A percentile compares a stretch with the other conserved stretches of the same genome.
These are phyloP conservation scores for Fusarium chlamydosporum DNA, from an alignment of 2,329 filamentous ascomycete species.

Conservation along the genomic window DNA sequence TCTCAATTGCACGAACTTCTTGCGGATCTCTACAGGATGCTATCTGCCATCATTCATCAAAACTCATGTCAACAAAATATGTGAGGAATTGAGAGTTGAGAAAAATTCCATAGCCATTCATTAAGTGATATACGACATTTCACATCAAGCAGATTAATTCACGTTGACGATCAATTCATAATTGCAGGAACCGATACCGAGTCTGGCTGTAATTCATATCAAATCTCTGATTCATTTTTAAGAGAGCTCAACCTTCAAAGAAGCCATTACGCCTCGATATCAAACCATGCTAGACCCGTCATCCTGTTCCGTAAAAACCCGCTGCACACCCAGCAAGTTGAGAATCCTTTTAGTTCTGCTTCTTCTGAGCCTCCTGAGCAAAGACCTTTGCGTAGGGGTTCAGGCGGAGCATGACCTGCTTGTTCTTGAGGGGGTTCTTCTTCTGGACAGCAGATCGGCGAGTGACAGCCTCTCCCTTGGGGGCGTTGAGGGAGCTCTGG, in stretches of 20 bases:
- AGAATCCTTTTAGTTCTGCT: slow-evolving; percentile 55
- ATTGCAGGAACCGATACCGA: slow-evolving; percentile 36
- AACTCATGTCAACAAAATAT: too few relatives aligned
- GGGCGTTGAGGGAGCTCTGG: slow-evolving; percentile 92
- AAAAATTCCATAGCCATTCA: too few relatives aligned
- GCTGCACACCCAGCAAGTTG: slow-evolving; percentile 59
- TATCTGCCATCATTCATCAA: neutral
- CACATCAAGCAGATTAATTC: slow-evolving; percentile 9
- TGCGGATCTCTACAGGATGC: neutral
- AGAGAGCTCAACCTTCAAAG: slow-evolving; percentile 55
- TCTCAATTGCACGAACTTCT: too few relatives aligned
- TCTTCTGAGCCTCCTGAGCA: slow-evolving; percentile 73
- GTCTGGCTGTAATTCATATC: slow-evolving; percentile 51
- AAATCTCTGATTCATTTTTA: slow-evolving; percentile 56
- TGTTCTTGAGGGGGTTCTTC: slow-evolving; percentile 99
- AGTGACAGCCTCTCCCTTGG: slow-evolving; percentile 89
- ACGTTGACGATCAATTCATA: slow-evolving; percentile 15
- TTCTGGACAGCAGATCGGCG: slow-evolving; percentile 95
- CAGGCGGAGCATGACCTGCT: slow-evolving; percentile 97
- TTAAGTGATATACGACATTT: neutral
- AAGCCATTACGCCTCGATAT: slow-evolving; percentile 58
- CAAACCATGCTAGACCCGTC: slow-evolving; percentile 54
- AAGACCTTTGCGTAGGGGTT: slow-evolving; percentile 98
- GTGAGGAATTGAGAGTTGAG: too few relatives aligned
- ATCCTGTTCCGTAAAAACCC: slow-evolving; percentile 48